Conservation (phyloP, 2,329 filamentous ascomycete species). For the Biscogniauxia mediterranea region DNA sequence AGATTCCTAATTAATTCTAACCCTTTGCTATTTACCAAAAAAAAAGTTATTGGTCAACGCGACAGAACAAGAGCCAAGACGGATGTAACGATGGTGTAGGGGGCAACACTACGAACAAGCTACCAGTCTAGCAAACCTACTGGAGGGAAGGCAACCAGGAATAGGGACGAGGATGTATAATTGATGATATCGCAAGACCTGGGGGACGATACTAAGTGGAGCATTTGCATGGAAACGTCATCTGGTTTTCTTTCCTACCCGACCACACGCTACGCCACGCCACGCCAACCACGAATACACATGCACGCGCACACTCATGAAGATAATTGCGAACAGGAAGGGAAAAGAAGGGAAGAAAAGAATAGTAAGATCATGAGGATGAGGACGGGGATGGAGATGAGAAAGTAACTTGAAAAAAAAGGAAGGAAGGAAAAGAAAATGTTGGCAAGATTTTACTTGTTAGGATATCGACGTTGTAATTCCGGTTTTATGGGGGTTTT, state of each 20-base stretch:
- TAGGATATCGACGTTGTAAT: not conserved
- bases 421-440: not conserved
- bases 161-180: not conserved
- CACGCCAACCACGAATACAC: not conserved
- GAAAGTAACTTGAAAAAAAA: not conserved
- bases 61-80: not conserved
- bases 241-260: not conserved
- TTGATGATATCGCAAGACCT: not conserved
- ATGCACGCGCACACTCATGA: not conserved
- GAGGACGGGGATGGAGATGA: too few species aligned
- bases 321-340: not conserved
- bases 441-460: not conserved
- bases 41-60: not conserved
- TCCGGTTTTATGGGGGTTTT: not conserved
- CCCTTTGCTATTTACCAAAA: too few species aligned
- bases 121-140: not conserved
- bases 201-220: not conserved
- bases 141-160: not conserved
- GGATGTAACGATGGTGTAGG: not conserved
- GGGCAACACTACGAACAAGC: not conserved
- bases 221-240: not conserved
- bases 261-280: too few species aligned
- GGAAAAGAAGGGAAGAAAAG: not conserved
- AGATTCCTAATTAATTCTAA: not conserved
- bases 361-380: too few species aligned